phyloP scores from a whole-genome alignment of 176 grass and related monocot genomes.

The Saccharum spontaneum region DNA sequence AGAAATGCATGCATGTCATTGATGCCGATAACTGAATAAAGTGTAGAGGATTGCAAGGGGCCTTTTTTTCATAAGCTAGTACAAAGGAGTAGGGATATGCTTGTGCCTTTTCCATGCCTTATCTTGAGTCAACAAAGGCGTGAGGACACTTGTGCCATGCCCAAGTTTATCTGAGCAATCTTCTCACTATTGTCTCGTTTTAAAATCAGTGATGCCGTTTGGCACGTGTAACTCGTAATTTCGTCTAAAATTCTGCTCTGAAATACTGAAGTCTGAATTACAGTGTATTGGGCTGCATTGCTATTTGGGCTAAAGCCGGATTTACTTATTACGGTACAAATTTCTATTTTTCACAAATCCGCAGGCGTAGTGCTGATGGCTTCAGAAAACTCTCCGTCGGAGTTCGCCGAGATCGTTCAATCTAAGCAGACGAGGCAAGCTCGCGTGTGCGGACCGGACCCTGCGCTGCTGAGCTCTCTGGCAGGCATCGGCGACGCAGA shows the following conservation, averaged over 20 bases:
- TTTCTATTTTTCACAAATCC: neutral
- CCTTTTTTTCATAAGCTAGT: neutral
- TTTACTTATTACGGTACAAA: neutral
- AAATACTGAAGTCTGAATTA: neutral
- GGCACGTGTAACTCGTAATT: neutral
- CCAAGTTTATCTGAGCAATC: neutral
- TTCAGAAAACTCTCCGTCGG: constrained; percentile 30
- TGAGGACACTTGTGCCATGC: neutral
- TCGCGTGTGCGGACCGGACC: constrained; percentile 19
- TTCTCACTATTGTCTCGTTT: neutral
- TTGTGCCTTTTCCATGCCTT: constrained; percentile 30
- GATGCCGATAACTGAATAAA: constrained; percentile 19
- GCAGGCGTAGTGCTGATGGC: neutral
- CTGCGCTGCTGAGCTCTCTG: constrained; percentile 20
- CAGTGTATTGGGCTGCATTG: neutral
- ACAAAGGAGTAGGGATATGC: constrained; percentile 30
- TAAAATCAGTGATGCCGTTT: neutral
- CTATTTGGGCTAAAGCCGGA: neutral
- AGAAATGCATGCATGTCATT: neutral
- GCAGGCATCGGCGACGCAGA: neutral
- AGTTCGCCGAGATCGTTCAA: constrained; percentile 33
- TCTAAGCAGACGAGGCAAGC: constrained; percentile 44
- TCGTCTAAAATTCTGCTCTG: neutral
- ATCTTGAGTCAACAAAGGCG: constrained; percentile 31
- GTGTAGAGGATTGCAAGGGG: neutral